A percentile compares a stretch with the other conserved stretches of the same genome.
These are phyloP conservation scores for Phytophthora foliorum DNA, from an alignment of 352 stramenopile species.

Conservation along the genomic window DNA sequence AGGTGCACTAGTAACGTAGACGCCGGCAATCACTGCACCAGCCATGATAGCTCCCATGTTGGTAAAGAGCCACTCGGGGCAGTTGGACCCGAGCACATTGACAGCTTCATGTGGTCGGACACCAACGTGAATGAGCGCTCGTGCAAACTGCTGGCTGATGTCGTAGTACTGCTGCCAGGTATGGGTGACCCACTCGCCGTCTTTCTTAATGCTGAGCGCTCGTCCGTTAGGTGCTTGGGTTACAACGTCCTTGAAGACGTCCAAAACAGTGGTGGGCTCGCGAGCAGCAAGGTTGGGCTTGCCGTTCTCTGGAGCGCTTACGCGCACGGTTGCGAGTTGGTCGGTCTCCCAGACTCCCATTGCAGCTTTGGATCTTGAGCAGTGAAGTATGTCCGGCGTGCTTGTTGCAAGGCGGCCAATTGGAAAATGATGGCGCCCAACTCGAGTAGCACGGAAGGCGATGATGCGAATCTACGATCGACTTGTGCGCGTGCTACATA, in stretches of 20 bases:
- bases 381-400: neutral
- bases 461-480: conserved; percentile 5
- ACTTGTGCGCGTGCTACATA: neutral
- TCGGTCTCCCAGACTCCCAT: conserved; percentile 39
- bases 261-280: conserved; percentile 44
- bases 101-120: conserved; percentile 78
- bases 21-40: conserved; percentile 79
- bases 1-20: conserved; percentile 87
- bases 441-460: neutral
- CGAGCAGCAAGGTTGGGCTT: conserved; percentile 38
- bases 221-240: conserved; percentile 26
- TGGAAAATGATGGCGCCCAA: conserved; percentile 23
- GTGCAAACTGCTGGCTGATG: conserved; percentile 72
- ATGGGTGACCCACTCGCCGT: conserved; percentile 60
- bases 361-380: neutral
- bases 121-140: conserved; percentile 78
- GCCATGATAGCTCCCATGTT: conserved; percentile 85
- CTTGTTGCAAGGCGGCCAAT: conserved; percentile 2
- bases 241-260: conserved; percentile 52
- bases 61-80: conserved; percentile 87
- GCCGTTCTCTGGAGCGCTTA: conserved; percentile 16
- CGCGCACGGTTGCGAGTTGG: conserved; percentile 27
- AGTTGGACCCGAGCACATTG: conserved; percentile 88
- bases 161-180: conserved; percentile 84
- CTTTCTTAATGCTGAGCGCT: conserved; percentile 55